These are phyloP conservation scores for Chrysopogon serrulatus DNA, from an alignment of 176 grass and related monocot species.

Conservation along the genomic window DNA sequence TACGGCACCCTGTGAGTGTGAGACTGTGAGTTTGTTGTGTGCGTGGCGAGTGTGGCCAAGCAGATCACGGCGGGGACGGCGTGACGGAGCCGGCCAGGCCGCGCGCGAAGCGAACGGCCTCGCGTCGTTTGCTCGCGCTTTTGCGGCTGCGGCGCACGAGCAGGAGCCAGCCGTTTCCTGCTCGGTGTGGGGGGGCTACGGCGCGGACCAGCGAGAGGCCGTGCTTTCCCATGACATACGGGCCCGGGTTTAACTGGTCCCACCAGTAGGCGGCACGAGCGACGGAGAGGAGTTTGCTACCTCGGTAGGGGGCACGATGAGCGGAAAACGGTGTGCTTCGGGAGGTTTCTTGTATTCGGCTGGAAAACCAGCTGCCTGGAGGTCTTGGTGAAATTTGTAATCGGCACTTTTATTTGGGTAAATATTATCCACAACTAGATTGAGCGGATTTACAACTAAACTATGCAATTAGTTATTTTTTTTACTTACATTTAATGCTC, in stretches of 20 bases:
- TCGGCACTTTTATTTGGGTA: too few relatives aligned
- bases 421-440: too few relatives aligned
- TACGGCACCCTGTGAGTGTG: neutral
- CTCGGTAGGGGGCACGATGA: neutral
- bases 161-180: neutral
- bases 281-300: neutral
- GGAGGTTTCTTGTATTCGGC: too few relatives aligned
- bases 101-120: slow-evolving; percentile 11
- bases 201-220: neutral
- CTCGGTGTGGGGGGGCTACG: neutral
- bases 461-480: too few relatives aligned
- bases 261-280: neutral
- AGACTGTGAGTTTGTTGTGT: neutral
- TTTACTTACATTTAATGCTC: too few relatives aligned
- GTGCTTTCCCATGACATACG: neutral
- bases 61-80: neutral
- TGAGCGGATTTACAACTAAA: too few relatives aligned
- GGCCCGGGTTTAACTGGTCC: neutral
- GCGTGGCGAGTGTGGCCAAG: neutral
- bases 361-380: too few relatives aligned
- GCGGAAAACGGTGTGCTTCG: neutral
- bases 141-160: slow-evolving; percentile 10
- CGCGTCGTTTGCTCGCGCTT: neutral
- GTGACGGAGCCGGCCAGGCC: neutral
- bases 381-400: too few relatives aligned